Evolutionary conservation across 2,329 filamentous ascomycete genomes (phyloP), one percentile per base, ranked within the genome.

Genomic region (Nemania diffusa): DNA sequence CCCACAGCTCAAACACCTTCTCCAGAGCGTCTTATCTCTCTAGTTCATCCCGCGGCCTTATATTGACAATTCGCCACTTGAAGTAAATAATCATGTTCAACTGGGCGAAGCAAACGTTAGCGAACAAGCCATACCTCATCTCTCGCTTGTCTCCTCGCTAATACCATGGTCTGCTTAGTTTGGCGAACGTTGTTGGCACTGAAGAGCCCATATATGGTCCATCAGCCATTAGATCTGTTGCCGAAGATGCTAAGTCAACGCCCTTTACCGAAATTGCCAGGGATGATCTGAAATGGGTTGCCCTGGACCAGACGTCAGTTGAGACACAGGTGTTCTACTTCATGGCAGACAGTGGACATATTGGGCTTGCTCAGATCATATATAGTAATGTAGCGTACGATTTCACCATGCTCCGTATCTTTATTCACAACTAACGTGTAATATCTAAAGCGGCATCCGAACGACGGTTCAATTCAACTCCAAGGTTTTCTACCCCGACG

Each of bases 311-410:
- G 76, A 98, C 96, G 71, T 92, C 88, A 76, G 96, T 98, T 74
- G 96, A 99, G 85, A 97, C 93, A 32, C 92, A 97, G 84, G 94
- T 88, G 70, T 99, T 97, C 83, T 99, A 99, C 83, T 82, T 97
- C 76, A 90, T 90, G 81, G 85, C 91, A 63, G 92, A 97, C 69
- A 88, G 84, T 67, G 96, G 96, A 57, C 86, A 90, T 70, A 80
- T 94, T 71, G 92, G 87, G 60, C 88, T 97, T 80, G 89, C 88
- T 68, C 96, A 99, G 85, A 87, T 98, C 81, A 97, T 99, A 79
- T 97, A 98, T 85, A 98, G 92, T 84, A 97, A 97, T 82, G 92
- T 99, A 79, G 91, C 89, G 94, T 97, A 90, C 81, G 91, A 73
- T 29, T 64, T 40, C 62, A 44, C 62, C 56, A 55, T 48, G 32